Evolutionary conservation across 495 filamentous ascomycete genomes (phyloP).

Genomic region (Aspergillus panamensis): DNA sequence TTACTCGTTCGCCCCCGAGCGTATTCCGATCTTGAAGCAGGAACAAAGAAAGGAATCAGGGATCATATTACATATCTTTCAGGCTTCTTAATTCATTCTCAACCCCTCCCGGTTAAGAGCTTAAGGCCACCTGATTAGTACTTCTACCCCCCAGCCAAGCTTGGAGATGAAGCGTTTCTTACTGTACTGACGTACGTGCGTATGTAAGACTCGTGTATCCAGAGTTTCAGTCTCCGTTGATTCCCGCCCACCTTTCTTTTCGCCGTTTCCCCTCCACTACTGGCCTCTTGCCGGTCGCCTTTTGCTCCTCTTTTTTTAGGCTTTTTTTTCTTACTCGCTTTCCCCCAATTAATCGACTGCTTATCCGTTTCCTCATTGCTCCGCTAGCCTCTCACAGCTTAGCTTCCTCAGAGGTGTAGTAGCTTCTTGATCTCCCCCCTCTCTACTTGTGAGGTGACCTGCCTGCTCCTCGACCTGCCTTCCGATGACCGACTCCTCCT

Average conservation of each 20-base stretch:
- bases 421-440: slow-evolving; percentile 13
- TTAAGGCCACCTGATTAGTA: slow-evolving; percentile 6
- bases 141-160: not conserved
- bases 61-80: not conserved
- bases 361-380: slow-evolving; percentile 14
- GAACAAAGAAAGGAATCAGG: too few relatives aligned
- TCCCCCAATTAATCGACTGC: slow-evolving; percentile 14
- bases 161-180: slow-evolving; percentile 1
- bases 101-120: slow-evolving; percentile 1
- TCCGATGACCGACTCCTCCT: slow-evolving; percentile 13
- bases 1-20: not conserved
- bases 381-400: slow-evolving; percentile 13
- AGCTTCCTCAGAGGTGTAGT: slow-evolving; percentile 7
- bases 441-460: slow-evolving; percentile 6
- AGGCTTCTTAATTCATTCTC: slow-evolving; percentile 8
- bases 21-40: too few relatives aligned
- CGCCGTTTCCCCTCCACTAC: slow-evolving; percentile 9
- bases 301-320: slow-evolving; percentile 8
- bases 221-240: slow-evolving; percentile 5
- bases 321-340: slow-evolving; percentile 12
- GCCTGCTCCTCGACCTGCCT: slow-evolving; percentile 11
- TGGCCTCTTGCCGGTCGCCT: slow-evolving; percentile 13
- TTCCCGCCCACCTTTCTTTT: slow-evolving; percentile 12
- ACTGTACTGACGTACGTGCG: slow-evolving; percentile 5
- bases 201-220: not conserved